These are phyloP conservation scores for Blumeria graminis DNA, from an alignment of 2,329 filamentous ascomycete species.

Conservation along the genomic window DNA sequence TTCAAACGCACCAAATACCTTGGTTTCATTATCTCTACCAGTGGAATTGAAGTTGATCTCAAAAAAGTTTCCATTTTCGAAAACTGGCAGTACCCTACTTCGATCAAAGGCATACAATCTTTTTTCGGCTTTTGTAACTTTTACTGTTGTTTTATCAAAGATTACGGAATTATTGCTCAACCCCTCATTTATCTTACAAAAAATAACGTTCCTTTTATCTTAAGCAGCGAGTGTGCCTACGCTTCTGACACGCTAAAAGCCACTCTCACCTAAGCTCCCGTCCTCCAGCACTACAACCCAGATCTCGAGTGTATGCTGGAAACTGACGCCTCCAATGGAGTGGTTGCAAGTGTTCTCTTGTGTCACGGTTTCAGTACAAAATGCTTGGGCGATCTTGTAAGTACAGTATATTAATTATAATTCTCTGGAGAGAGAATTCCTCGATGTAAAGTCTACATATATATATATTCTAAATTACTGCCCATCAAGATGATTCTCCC, in stretches of 20 bases:
- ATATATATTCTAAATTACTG: too few species aligned
- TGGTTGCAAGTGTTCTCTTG: background rate
- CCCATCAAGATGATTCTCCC: too few species aligned
- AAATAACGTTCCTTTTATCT: background rate
- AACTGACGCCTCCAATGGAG: background rate
- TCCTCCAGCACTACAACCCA: too few species aligned
- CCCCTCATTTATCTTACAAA: background rate
- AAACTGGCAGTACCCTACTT: background rate
- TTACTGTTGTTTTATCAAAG: background rate
- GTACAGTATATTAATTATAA: too few species aligned
- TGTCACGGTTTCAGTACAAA: too few species aligned
- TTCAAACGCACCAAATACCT: slow-evolving; percentile 1
- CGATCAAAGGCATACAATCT: background rate
- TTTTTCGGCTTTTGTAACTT: slow-evolving; percentile 1
- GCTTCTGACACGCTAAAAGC: background rate
- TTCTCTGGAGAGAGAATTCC: too few species aligned
- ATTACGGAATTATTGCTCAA: background rate
- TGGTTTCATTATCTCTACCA: background rate
- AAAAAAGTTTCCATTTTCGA: background rate
- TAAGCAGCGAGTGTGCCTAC: background rate
- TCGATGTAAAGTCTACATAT: too few species aligned
- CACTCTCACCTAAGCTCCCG: too few species aligned
- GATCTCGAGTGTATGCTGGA: background rate
- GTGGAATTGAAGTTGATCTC: background rate
- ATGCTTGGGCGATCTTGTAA: too few species aligned